These are phyloP conservation scores for Nannizzia gypsea DNA, from an alignment of 2,329 filamentous ascomycete species.

Conservation along the genomic window DNA sequence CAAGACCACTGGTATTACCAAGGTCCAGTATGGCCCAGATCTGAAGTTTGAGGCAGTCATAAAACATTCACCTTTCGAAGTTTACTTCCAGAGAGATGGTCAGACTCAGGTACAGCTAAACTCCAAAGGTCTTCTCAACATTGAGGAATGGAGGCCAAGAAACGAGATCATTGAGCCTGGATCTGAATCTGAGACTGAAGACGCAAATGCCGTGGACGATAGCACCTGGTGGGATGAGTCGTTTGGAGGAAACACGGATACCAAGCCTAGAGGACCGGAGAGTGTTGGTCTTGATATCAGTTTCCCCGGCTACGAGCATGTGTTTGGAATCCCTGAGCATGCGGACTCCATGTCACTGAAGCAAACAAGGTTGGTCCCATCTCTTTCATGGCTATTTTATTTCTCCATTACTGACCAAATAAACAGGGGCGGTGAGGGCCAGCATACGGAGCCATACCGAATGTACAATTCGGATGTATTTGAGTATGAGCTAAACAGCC, in stretches of 20 bases:
- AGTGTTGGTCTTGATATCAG: slow-evolving; percentile 83
- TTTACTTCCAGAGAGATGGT: slow-evolving; percentile 79
- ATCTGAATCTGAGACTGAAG: slow-evolving; percentile 22
- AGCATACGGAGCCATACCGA: slow-evolving; percentile 80
- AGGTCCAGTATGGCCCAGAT: slow-evolving; percentile 64
- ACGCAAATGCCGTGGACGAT: slow-evolving; percentile 51
- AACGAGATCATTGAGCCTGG: slow-evolving; percentile 46
- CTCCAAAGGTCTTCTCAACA: slow-evolving; percentile 74
- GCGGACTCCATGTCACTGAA: slow-evolving; percentile 77
- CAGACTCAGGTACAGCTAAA: slow-evolving; percentile 78
- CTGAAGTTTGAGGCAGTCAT: slow-evolving; percentile 72
- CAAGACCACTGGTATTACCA: slow-evolving; percentile 55
- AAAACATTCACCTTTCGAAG: slow-evolving; percentile 65
- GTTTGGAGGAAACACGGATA: slow-evolving; percentile 90
- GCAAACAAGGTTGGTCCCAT: slow-evolving; percentile 54
- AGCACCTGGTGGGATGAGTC: slow-evolving; percentile 96
- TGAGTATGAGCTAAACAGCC: slow-evolving; percentile 91
- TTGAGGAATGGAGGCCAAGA: slow-evolving; percentile 93
- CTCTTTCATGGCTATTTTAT: background rate
- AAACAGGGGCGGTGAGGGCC: slow-evolving; percentile 60
- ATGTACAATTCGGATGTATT: slow-evolving; percentile 97
- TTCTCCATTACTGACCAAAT: slow-evolving; percentile 15
- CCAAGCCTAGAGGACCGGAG: slow-evolving; percentile 89
- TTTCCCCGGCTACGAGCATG: slow-evolving; percentile 82
- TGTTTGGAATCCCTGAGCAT: slow-evolving; percentile 91